Evolutionary conservation across 2,329 filamentous ascomycete species (phyloP), one percentile per base, ranked within the genome.

Genomic region (Fusarium xyrophilum): DNA sequence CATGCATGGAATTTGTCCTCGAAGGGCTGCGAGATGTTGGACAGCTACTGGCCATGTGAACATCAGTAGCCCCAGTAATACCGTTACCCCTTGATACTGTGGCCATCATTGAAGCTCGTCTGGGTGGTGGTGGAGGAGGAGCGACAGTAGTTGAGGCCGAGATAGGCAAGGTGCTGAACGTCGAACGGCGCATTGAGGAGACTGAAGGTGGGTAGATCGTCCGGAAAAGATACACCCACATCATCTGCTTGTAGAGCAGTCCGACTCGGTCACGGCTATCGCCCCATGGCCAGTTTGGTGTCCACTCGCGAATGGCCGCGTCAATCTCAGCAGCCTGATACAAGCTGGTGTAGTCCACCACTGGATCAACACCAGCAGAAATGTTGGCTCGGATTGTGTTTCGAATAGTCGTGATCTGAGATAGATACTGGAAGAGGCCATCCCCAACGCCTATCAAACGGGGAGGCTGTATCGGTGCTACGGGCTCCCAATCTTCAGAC

Each of bases 401-500:
- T 42, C 93, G 87, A 38, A 97, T 86, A 15, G 87, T 86, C 3
- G 92, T 93, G 63, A 96, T 95, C 73, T 92, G 88, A 11, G 90
- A 90, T 32, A 97, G 89, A 74, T 91, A 89, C 35, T 86, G 85
- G 75, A 97, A 93, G 4, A 97, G 82, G 2, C 92, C 92, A 73
- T 97, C 93, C 40, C 91, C 88, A 28, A 97, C 90, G 25, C 93
- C 93, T 9, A 97, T 83, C 7, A 97, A 83, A n/a, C 86, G 83
- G 8, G 85, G 82, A 0, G 82, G 79, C 21, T 84, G 78, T 30
- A 85, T 82, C 5, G 79, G 74, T 2, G 78, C 69, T 39, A 78
- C 67, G 5, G 82, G 78, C 35, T 78, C 75, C 81, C 83, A 84
- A 42, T 82, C 78, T 53, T 83, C 80, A 1, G 78, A 78, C n/a